Base-by-base conservation (phyloP, 1,284 basidiomycete genomes). In the Laetiporus sulphureus region DNA sequence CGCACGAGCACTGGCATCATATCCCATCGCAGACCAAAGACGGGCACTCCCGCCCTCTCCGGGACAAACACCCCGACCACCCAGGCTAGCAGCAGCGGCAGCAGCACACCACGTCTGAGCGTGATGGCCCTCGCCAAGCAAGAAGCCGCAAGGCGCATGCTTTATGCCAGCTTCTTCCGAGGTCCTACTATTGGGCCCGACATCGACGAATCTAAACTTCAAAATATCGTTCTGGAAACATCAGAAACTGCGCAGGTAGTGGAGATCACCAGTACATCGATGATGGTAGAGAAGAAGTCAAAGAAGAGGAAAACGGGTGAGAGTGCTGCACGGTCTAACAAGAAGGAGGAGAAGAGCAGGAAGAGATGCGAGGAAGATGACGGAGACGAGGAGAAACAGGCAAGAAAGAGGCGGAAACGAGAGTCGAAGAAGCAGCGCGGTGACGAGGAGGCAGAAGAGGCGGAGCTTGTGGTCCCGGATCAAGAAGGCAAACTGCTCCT, bases 121-220 rank as follows among this genome's bases (percentile, higher is more conserved):
- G 65, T 91, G 10, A 62, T 89, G 40, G 72, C 79, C 0, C 61
- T 69, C 2, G 83, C 85, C 4, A 90, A 91, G 60, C 72, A 82
- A 40, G 87, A 91, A 53, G 77, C 85, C 12, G 91, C 91, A 0
- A 75, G 74, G 44, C 68, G 76, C 21, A 72, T 71, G 23, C 69
- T 95, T 2, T 95, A 95, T 59, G 73, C 87, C 2, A 71, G 73
- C 40, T 95, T 95, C 61, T 83, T 86, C 55, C 75, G 83, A 18
- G 91, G 91, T 0, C 73, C 85, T 25, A 63, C 83, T 29, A 58
- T 83, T 37, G 69, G 72, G 5, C 70, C 74, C 8, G 71, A 77
- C 19, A 52, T 56, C 19, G 49, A 48, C 12, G 54, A n/a, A n/a
- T n/a, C n/a, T n/a, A n/a, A n/a, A n/a, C n/a, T n/a, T n/a, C n/a